Evolutionary conservation across 495 filamentous ascomycete species (phyloP).

Genomic region (Glonium stellatum): DNA sequence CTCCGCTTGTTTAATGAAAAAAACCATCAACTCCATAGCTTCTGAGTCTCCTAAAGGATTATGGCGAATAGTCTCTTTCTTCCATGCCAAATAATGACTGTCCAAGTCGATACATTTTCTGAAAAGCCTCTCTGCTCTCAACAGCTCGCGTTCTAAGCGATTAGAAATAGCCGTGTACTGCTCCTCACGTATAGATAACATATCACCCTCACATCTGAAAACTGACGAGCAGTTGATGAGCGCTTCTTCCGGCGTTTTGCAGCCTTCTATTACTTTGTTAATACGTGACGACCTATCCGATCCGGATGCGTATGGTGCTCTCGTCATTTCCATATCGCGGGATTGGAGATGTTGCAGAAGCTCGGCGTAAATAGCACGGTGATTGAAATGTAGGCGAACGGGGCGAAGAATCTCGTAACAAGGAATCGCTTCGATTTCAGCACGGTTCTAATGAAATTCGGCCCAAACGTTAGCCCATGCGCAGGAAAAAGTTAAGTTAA

Average conservation of each 20-base stretch:
- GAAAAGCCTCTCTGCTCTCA: not conserved
- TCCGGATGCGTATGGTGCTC: constrained; percentile 8
- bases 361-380: constrained; percentile 29
- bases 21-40: no score
- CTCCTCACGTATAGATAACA: constrained; percentile 9
- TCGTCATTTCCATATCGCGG: constrained; percentile 28
- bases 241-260: constrained; percentile 29
- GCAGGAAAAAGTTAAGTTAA: no score
- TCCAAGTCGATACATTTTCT: not conserved
- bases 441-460: constrained; percentile 29
- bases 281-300: constrained; percentile 18
- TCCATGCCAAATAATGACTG: not conserved
- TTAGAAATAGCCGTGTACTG: constrained; percentile 12
- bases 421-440: constrained; percentile 19
- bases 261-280: constrained; percentile 12
- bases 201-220: constrained; percentile 2
- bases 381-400: constrained; percentile 18
- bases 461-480: no score
- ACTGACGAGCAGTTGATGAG: constrained; percentile 21
- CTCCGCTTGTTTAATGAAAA: no score
- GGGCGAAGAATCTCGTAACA: constrained; percentile 22
- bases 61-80: no score
- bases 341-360: constrained; percentile 29
- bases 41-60: no score
- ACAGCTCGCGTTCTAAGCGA: not conserved